Evolutionary conservation across 75 land plant genomes (phyloP).

Genomic region (Larix kaempferi): DNA sequence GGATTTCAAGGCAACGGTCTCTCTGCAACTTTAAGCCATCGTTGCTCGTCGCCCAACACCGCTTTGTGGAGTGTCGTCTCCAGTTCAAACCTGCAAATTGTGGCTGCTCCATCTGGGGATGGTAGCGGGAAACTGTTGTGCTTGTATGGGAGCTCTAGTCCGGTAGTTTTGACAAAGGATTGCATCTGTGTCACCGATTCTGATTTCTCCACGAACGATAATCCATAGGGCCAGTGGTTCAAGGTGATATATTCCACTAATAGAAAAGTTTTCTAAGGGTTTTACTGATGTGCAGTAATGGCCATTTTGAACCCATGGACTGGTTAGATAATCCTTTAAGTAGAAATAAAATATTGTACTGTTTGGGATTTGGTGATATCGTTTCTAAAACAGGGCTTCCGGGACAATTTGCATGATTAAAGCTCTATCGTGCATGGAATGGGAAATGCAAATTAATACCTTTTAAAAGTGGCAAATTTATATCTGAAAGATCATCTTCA

Average conservation of each 20-base stretch:
- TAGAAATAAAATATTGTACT: no score
- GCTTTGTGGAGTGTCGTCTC: background rate
- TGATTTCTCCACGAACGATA: background rate
- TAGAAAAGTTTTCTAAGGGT: background rate
- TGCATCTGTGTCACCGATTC: background rate
- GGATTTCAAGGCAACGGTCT: background rate
- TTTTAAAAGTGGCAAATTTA: no score
- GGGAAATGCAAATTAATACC: no score
- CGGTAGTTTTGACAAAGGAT: background rate
- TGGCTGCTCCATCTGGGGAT: background rate
- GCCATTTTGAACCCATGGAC: no score
- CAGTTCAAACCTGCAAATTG: slow-evolving; percentile 1
- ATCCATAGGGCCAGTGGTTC: slow-evolving; percentile 3
- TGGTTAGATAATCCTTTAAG: no score
- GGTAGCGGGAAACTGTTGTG: background rate
- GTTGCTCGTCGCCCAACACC: background rate
- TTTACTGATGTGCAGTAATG: no score
- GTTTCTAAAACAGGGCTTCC: no score
- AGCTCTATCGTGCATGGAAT: no score
- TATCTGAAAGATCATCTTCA: no score
- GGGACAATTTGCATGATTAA: no score
- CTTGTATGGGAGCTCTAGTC: background rate
- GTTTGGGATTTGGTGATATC: no score
- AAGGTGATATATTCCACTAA: slow-evolving; percentile 1
- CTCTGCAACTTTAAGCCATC: background rate